Percentiles rank a stretch among this genome's conserved stretches.
Conservation (phyloP, 202 grass and related monocot genomes). For the Alloteropsis angusta region DNA sequence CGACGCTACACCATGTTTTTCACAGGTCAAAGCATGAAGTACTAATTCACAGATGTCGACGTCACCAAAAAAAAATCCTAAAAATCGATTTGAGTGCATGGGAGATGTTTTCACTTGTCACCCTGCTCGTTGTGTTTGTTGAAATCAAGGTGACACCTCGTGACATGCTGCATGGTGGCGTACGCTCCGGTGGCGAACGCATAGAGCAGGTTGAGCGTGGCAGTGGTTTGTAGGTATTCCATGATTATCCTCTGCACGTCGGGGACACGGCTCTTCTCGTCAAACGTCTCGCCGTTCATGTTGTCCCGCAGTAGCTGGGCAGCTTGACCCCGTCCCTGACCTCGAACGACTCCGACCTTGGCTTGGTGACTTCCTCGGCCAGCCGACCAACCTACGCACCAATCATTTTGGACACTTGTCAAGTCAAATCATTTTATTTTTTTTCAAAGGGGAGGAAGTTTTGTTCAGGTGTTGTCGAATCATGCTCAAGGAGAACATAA, state of each 20-base stretch:
- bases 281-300: constrained; percentile 53
- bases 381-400: constrained; percentile 43
- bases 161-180: constrained; percentile 52
- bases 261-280: constrained; percentile 46
- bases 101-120: constrained; percentile 28
- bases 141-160: constrained; percentile 69
- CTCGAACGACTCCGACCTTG: constrained; percentile 45
- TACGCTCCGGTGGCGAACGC: constrained; percentile 55
- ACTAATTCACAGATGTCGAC: not conserved
- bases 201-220: constrained; percentile 55
- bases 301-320: constrained; percentile 60
- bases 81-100: not conserved
- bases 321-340: constrained; percentile 48
- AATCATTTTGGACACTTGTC: not conserved
- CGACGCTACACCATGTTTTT: not conserved
- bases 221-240: constrained; percentile 42
- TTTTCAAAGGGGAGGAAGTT: not conserved
- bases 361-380: constrained; percentile 67
- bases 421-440: not conserved
- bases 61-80: not conserved
- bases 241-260: constrained; percentile 54
- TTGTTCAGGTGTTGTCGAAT: not conserved
- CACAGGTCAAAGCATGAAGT: not conserved
- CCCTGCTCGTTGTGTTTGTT: constrained; percentile 52
- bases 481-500: too few species aligned